phyloP scores from a whole-genome alignment of 352 stramenopile species.

The Phytophthora macrochlamydospora region DNA sequence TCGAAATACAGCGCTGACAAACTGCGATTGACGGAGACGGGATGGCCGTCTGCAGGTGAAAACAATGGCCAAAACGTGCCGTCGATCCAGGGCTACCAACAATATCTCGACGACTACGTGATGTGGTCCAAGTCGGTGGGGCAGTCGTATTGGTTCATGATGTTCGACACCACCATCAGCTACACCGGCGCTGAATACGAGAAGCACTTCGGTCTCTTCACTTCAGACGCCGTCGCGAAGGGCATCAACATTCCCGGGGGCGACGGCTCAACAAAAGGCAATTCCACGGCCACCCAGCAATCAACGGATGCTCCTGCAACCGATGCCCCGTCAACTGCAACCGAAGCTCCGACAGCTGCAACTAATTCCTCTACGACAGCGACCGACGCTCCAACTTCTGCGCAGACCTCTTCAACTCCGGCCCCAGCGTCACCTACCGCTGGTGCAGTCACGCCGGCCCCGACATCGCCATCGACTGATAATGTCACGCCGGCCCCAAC shows the following conservation, averaged over 20 bases:
- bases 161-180: conserved; percentile 61
- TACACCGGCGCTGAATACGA: conserved; percentile 60
- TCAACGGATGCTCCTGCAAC: conserved; percentile 7
- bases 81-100: conserved; percentile 42
- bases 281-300: conserved; percentile 12
- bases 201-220: conserved; percentile 66
- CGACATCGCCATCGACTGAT: too few species aligned
- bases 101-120: conserved; percentile 53
- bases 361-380: too few species aligned
- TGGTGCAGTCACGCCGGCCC: too few species aligned
- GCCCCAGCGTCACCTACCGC: too few species aligned
- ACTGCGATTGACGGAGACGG: conserved; percentile 62
- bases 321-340: not conserved
- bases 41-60: conserved; percentile 57
- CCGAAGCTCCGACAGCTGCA: not conserved
- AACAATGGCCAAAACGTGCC: conserved; percentile 40
- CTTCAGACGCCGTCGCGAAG: conserved; percentile 40
- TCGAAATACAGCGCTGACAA: conserved; percentile 50
- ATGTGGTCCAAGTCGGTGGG: conserved; percentile 39
- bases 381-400: too few species aligned
- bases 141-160: conserved; percentile 69
- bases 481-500: too few species aligned
- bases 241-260: conserved; percentile 35
- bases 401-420: too few species aligned
- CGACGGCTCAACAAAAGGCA: conserved; percentile 12